A percentile compares a stretch with the other conserved stretches of the same genome.
These are phyloP conservation scores for Rauvolfia tetraphylla DNA, from an alignment of 257 asterid genomes.

Conservation along the genomic window DNA sequence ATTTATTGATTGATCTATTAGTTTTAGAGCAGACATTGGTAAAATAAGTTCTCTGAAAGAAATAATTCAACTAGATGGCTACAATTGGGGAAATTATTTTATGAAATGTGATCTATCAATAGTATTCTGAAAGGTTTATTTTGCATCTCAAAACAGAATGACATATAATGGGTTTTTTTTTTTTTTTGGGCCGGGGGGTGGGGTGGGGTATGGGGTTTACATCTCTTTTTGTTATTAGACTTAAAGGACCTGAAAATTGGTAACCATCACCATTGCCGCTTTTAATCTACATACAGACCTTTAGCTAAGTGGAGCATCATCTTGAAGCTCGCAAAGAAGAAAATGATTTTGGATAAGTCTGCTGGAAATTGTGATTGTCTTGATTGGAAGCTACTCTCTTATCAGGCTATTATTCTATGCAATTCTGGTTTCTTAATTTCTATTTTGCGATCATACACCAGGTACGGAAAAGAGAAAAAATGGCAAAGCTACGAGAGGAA, in stretches of 20 bases:
- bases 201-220: no score
- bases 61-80: neutral
- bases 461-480: slow-evolving; percentile 78
- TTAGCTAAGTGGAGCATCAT: neutral
- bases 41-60: neutral
- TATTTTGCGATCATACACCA: slow-evolving; percentile 19
- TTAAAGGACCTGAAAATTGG: neutral
- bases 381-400: neutral
- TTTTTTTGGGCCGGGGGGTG: no score
- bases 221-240: neutral
- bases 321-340: neutral
- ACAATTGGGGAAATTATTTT: neutral
- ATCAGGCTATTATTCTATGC: neutral
- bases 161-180: neutral
- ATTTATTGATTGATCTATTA: neutral
- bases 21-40: neutral
- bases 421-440: neutral
- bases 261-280: neutral
- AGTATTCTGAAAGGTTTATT: neutral
- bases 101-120: neutral
- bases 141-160: neutral
- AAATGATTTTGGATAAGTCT: neutral
- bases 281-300: neutral
- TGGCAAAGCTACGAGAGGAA: slow-evolving; percentile 81
- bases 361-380: neutral